Conservation (phyloP, 2,329 filamentous ascomycete species). For the Hypomyces rosellus region DNA sequence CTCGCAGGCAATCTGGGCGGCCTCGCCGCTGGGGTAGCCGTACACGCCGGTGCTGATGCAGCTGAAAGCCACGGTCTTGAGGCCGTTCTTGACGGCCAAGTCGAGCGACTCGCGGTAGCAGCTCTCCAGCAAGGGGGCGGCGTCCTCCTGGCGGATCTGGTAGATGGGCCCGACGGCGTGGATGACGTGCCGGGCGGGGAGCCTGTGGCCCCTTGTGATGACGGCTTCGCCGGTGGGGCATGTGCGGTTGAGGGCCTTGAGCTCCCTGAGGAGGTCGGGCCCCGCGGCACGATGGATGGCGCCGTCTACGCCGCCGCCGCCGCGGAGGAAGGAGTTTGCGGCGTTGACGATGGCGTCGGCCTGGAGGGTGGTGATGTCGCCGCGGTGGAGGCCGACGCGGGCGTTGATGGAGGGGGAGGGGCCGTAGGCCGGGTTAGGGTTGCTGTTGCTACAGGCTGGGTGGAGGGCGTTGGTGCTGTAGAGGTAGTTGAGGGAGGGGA, state of each 20-base stretch:
- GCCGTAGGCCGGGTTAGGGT: slow-evolving; percentile 18
- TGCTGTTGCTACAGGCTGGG: slow-evolving; percentile 4
- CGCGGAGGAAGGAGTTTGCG: slow-evolving; percentile 70
- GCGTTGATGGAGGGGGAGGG: slow-evolving; percentile 57
- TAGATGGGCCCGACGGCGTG: slow-evolving; percentile 89
- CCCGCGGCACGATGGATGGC: slow-evolving; percentile 85
- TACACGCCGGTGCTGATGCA: slow-evolving; percentile 86
- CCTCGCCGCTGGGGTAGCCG: slow-evolving; percentile 70
- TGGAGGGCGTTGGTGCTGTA: slow-evolving; percentile 46
- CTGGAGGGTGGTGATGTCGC: slow-evolving; percentile 74
- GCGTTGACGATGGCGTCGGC: slow-evolving; percentile 90
- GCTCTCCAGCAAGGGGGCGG: slow-evolving; percentile 43
- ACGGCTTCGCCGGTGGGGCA: slow-evolving; percentile 75
- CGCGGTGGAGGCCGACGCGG: slow-evolving; percentile 62
- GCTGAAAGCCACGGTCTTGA: slow-evolving; percentile 73
- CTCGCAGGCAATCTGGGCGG: slow-evolving; percentile 64
- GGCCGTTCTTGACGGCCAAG: slow-evolving; percentile 60
- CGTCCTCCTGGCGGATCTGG: slow-evolving; percentile 28
- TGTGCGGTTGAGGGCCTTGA: slow-evolving; percentile 70
- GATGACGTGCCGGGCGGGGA: slow-evolving; percentile 75
- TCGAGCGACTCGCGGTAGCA: slow-evolving; percentile 69
- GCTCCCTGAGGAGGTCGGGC: slow-evolving; percentile 49
- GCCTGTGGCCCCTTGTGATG: slow-evolving; percentile 69
- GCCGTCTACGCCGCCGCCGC: slow-evolving; percentile 86
- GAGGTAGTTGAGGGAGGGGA: slow-evolving; percentile 58